Conservation (phyloP, 305 asterid genomes). For the Fraxinus dipetala region DNA sequence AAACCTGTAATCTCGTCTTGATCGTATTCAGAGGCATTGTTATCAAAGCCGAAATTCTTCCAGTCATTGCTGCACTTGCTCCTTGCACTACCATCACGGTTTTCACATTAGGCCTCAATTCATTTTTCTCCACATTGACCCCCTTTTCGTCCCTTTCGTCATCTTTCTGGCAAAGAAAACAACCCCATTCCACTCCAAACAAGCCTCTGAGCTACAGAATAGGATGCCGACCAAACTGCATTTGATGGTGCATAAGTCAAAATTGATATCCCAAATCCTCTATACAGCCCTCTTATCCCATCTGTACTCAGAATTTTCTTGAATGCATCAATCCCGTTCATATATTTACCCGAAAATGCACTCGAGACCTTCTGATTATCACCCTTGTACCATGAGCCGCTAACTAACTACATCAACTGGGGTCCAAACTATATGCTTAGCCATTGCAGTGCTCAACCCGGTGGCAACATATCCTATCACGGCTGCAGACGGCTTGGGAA, state of each 20-base stretch:
- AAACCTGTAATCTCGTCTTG: slow-evolving; percentile 70
- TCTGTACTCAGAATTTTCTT: slow-evolving; percentile 53
- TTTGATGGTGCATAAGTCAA: slow-evolving; percentile 71
- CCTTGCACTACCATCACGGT: slow-evolving; percentile 68
- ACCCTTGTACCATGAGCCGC: slow-evolving; percentile 68
- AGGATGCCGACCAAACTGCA: slow-evolving; percentile 81
- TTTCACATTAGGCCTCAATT: slow-evolving; percentile 46
- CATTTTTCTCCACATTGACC: background rate
- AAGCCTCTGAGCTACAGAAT: slow-evolving; percentile 56
- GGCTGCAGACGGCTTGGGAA: slow-evolving; percentile 52
- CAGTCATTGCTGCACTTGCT: slow-evolving; percentile 70
- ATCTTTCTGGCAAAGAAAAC: slow-evolving; percentile 34
- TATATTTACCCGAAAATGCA: slow-evolving; percentile 40
- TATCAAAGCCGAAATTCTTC: slow-evolving; percentile 60
- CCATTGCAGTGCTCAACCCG: slow-evolving; percentile 67
- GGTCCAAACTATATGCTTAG: slow-evolving; percentile 75
- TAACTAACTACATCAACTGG: slow-evolving; percentile 84
- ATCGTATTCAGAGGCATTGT: slow-evolving; percentile 83
- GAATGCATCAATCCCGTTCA: slow-evolving; percentile 62
- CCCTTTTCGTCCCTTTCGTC: slow-evolving; percentile 26
- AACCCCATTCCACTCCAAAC: slow-evolving; percentile 61
- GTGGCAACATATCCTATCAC: slow-evolving; percentile 67
- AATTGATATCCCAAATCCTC: slow-evolving; percentile 80
- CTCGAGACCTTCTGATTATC: slow-evolving; percentile 1
- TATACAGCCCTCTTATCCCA: slow-evolving; percentile 65